phyloP scores from a whole-genome alignment of 2,329 filamentous ascomycete genomes.

The Talaromyces atroroseus region DNA sequence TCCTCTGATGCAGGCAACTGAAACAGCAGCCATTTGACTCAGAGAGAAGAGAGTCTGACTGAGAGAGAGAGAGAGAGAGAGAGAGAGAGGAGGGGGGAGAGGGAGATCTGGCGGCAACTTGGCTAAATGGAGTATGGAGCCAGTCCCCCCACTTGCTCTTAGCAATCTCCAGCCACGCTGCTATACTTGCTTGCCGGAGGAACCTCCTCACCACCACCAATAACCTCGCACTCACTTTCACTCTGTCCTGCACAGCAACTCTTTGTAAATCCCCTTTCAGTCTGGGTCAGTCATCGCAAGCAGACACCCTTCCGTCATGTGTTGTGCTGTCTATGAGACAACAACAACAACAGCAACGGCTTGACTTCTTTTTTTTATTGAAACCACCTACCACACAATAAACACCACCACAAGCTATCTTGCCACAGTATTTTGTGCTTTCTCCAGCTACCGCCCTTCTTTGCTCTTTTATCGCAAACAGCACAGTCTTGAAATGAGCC shows the following conservation, averaged over 20 bases:
- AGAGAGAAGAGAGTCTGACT: background rate
- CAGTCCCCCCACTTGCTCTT: background rate
- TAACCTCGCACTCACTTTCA: background rate
- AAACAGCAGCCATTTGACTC: background rate
- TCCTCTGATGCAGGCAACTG: background rate
- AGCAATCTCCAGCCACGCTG: background rate
- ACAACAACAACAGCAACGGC: background rate
- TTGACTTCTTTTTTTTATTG: background rate
- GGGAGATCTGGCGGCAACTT: no score
- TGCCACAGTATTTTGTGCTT: background rate
- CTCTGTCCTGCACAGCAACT: background rate
- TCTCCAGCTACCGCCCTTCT: background rate
- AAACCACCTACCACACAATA: background rate
- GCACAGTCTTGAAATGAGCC: background rate
- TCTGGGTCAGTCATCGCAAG: background rate
- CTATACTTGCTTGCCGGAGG: no score
- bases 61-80: background rate
- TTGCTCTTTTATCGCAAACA: background rate
- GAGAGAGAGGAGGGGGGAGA: no score
- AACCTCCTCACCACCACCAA: background rate
- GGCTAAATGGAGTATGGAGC: no score
- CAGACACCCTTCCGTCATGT: slow-evolving; percentile 7
- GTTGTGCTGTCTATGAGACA: slow-evolving; percentile 10
- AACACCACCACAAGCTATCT: background rate
- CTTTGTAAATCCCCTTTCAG: background rate